Evolutionary conservation across 192 early-diverging fungal species (phyloP), one percentile per base, ranked within the genome.

Genomic region (Glomus cerebriforme): DNA sequence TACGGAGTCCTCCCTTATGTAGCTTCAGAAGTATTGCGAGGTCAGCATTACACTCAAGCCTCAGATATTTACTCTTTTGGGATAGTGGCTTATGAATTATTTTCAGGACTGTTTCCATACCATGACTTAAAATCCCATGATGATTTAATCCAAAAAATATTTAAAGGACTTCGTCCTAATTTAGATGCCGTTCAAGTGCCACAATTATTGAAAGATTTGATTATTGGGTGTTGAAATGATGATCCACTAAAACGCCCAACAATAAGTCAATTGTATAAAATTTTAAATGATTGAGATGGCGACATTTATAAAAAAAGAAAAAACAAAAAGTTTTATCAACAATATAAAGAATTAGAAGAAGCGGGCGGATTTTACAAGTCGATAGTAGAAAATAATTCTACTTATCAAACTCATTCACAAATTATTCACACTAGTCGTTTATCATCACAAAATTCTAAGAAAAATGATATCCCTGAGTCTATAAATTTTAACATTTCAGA

Each of bases 11-110:
- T 85, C 4, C 81, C 83, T 5, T 85, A 85, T 65, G 43, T 82
- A 7, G 79, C 83, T 7, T 81, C 83, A 27, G 83, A 82, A 29
- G 59, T 80, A 8, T 68, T 77, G 13, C 27, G 37, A 43, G 75
- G 77, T 3, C 2, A 39, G 39, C 17, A 19, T 43, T 63, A 63
- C 6, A 63, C 59, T 26, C 43, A 59, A 75, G 29, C 31, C 22
- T n/a, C 59, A 26, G 84, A 84, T 62, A 81, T 86, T 34, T 86
- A 86, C 71, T 80, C 81, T 78, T 78, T 84, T 1, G 85, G 83
- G 1, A 79, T 86, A 35, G 81, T 86, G 9, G 81, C 84, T 73
- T 86, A 80, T 74, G 82, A 86, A 64, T 73, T 86, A 12, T 81
- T 79, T 4, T 77, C 79, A 6, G 78, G 83, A 9, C 60, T 78